Evolutionary conservation across 2,329 filamentous ascomycete genomes (phyloP), one percentile per base, ranked within the genome.

Genomic region (Paecilomyces fulvus): DNA sequence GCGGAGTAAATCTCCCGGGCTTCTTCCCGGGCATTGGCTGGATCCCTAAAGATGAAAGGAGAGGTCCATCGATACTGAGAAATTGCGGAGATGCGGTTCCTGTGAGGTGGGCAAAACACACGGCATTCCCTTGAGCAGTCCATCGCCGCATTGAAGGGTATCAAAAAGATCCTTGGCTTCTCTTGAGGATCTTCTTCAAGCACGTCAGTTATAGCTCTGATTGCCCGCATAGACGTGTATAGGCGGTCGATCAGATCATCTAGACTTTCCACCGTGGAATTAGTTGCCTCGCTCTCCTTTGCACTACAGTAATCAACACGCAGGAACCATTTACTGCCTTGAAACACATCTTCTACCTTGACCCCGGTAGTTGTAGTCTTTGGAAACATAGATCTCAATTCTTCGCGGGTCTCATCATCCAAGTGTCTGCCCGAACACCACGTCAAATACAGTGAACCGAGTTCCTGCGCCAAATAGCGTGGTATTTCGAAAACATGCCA

Each of bases 11-110:
- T 64, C 23, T 46, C 59, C 7, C 61, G 51, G 4, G 61, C 58
- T 0, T 61, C 56, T 2, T 56, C 54, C 7, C 60, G 48, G 54
- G 60, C 53, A 5, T 60, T 37, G 3, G 51, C 14, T 23, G 46
- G 37, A 1, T 56, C 28, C 5, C 56, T 53, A 5, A 58, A 7
- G 2, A 57, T 55, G 68, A 71, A 77, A 1, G 64, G 65, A 50
- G 64, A 64, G 55, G 75, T 67, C 73, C 75, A 79, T 51, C 64
- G 59, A 55, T 76, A 77, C 60, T 78, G 75, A 50, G 72, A 76
- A 33, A 75, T 70, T 8, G 63, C 74, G 0, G 70, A 66, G n/a
- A 77, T 69, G 14, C 56, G 59, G 6, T 61, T 55, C 8, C 53
- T 60, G 1, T 60, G 63, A 0, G 76, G 74, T 2, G 70, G 65